These are phyloP conservation scores for Pochonia chlamydosporia DNA, from an alignment of 2,329 filamentous ascomycete genomes.

Conservation along the genomic window DNA sequence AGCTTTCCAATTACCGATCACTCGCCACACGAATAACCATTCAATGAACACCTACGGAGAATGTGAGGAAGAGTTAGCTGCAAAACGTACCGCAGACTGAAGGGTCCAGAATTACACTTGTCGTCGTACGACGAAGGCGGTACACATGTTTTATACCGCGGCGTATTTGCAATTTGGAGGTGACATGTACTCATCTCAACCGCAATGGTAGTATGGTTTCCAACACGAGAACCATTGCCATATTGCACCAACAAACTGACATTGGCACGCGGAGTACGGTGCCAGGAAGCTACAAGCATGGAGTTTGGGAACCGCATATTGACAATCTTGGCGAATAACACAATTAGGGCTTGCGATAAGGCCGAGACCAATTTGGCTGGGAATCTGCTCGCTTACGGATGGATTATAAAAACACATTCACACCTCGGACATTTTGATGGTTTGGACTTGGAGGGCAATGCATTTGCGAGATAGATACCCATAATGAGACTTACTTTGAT, in stretches of 20 bases:
- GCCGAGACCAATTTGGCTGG: background rate
- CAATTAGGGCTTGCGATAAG: too few relatives aligned
- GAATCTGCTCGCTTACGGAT: background rate
- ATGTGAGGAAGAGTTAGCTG: background rate
- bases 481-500: slow-evolving; percentile 10
- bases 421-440: background rate
- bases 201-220: too few relatives aligned
- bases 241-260: background rate
- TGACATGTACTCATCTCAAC: too few relatives aligned
- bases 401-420: background rate
- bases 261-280: background rate
- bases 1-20: slow-evolving; percentile 51
- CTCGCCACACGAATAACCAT: slow-evolving; percentile 34
- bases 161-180: too few relatives aligned
- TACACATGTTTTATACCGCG: too few relatives aligned
- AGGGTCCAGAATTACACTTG: too few relatives aligned
- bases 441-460: background rate
- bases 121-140: too few relatives aligned
- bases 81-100: background rate
- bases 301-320: background rate
- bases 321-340: background rate
- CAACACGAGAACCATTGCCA: too few relatives aligned
- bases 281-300: background rate
- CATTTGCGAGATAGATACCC: slow-evolving; percentile 14
- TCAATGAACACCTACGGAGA: slow-evolving; percentile 16